phyloP scores from a whole-genome alignment of 2,329 filamentous ascomycete species.

The Colletotrichum sidae region DNA sequence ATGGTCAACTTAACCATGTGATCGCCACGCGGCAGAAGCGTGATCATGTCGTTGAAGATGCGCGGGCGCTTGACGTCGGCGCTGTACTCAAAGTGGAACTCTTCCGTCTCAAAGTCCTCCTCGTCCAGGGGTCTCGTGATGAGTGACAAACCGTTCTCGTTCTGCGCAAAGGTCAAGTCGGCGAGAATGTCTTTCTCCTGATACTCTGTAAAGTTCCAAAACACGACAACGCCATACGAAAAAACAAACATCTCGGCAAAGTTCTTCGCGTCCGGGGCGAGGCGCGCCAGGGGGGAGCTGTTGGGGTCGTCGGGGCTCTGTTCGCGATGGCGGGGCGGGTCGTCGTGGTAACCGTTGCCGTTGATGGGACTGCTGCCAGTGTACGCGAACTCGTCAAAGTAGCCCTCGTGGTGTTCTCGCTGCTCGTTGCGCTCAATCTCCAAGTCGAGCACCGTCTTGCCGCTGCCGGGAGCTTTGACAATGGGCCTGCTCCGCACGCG shows the following conservation, averaged over 20 bases:
- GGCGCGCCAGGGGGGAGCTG: constrained; percentile 65
- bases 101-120: constrained; percentile 95
- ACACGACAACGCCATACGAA: constrained; percentile 96
- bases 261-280: constrained; percentile 77
- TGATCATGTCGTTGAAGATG: constrained; percentile 99
- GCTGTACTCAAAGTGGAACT: constrained; percentile 99
- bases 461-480: constrained; percentile 87
- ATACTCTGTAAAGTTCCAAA: constrained; percentile 97
- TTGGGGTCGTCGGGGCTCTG: constrained; percentile 54
- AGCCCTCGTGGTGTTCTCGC: constrained; percentile 90
- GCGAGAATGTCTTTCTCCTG: constrained; percentile 98
- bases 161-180: constrained; percentile 89
- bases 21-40: constrained; percentile 86
- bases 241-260: constrained; percentile 98
- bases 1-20: constrained; percentile 99
- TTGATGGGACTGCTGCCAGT: constrained; percentile 47
- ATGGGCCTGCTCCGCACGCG: constrained; percentile 90
- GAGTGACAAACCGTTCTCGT: constrained; percentile 72
- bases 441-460: constrained; percentile 91
- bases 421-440: constrained; percentile 95
- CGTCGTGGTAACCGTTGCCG: constrained; percentile 42
- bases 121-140: constrained; percentile 85
- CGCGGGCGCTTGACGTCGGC: constrained; percentile 85
- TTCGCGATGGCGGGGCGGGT: constrained; percentile 40
- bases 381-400: constrained; percentile 81